phyloP scores from a whole-genome alignment of 805 yeast species.

The Candida hungchunana region DNA sequence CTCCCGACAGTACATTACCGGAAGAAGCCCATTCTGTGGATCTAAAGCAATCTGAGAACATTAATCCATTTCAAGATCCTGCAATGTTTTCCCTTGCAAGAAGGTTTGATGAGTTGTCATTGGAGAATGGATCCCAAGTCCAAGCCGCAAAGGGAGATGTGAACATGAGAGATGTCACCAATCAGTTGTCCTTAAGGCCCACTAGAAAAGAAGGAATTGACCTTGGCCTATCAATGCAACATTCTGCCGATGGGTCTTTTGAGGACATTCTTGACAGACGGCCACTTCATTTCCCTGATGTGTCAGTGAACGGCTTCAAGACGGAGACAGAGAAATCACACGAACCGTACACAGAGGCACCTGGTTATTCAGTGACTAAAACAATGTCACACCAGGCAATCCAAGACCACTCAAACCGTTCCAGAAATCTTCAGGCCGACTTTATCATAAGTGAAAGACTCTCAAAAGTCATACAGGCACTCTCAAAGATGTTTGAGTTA shows the following conservation, averaged over 20 bases:
- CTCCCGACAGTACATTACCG: too few species aligned
- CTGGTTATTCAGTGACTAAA: too few species aligned
- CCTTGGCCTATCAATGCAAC: constrained; percentile 2
- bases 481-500: constrained; percentile 1
- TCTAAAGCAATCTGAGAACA: too few species aligned
- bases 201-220: neutral
- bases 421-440: too few species aligned
- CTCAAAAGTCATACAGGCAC: constrained; percentile 1
- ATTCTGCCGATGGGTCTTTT: constrained; percentile 17
- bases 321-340: neutral
- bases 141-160: too few species aligned
- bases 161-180: too few species aligned
- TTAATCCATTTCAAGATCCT: too few species aligned
- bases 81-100: constrained; percentile 16
- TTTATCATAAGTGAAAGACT: constrained; percentile 4
- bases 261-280: constrained; percentile 26
- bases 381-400: too few species aligned
- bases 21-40: too few species aligned
- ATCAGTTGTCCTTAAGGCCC: neutral
- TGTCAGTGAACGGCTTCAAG: neutral
- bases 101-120: constrained; percentile 7
- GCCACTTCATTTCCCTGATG: constrained; percentile 12
- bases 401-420: too few species aligned
- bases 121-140: constrained; percentile 3
- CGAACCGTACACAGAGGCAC: too few species aligned